Percentiles rank a stretch among this genome's conserved stretches.
Conservation (phyloP, 2,329 filamentous ascomycete species). For the Xylaria sp. region DNA sequence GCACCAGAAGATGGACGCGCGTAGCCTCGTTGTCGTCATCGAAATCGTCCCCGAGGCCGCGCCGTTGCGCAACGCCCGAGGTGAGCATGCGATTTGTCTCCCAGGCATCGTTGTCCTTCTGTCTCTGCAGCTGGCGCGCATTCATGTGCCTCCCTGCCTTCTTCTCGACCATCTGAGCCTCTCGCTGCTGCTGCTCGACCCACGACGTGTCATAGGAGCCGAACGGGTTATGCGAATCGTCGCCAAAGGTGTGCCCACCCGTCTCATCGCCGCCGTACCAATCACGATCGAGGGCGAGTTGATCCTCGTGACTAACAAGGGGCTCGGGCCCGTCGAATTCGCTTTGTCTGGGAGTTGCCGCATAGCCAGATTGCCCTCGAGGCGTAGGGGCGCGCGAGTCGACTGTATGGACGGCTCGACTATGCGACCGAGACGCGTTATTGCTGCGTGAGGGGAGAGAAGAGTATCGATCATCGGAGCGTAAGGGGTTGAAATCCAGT, state of each 20-base stretch:
- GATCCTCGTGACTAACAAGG: conserved; percentile 72
- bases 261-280: conserved; percentile 93
- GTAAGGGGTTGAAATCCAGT: conserved; percentile 67
- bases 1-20: conserved; percentile 88
- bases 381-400: conserved; percentile 46
- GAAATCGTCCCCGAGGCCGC: conserved; percentile 84
- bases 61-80: conserved; percentile 90
- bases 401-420: conserved; percentile 45
- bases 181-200: conserved; percentile 75
- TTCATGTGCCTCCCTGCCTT: conserved; percentile 77
- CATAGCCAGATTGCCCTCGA: conserved; percentile 46
- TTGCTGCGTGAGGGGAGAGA: conserved; percentile 60
- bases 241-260: conserved; percentile 83
- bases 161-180: conserved; percentile 80
- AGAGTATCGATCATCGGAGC: conserved; percentile 66
- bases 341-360: conserved; percentile 60
- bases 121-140: conserved; percentile 81
- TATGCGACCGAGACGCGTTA: conserved; percentile 53
- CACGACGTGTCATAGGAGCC: conserved; percentile 78
- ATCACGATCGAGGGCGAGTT: conserved; percentile 82
- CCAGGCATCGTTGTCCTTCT: conserved; percentile 97
- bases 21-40: conserved; percentile 90
- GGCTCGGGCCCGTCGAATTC: conserved; percentile 72
- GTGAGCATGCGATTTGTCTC: conserved; percentile 99
- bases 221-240: conserved; percentile 93